These are phyloP conservation scores for Ajuga chamaepitys DNA, from an alignment of 257 asterid species.

Conservation along the genomic window DNA sequence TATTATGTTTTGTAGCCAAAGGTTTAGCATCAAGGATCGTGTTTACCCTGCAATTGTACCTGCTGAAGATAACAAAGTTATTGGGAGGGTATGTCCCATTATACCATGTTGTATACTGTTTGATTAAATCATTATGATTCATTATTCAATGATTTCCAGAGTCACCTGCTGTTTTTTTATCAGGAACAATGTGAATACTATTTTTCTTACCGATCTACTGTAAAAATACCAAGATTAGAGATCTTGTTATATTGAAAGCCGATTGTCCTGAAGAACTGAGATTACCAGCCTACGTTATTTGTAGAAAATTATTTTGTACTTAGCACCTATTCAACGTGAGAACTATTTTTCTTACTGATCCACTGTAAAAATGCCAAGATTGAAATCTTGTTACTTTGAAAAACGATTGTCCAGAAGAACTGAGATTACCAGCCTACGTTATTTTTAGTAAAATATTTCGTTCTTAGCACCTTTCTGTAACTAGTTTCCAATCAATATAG, in stretches of 20 bases:
- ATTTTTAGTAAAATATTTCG: background rate
- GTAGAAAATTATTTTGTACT: too few relatives aligned
- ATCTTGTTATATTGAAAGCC: background rate
- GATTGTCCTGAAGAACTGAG: background rate
- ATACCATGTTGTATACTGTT: background rate
- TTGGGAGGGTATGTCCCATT: conserved; percentile 51
- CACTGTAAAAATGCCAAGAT: background rate
- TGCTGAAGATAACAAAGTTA: conserved; percentile 44
- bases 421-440: background rate
- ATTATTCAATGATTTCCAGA: background rate
- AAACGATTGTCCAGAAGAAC: background rate
- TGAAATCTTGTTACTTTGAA: background rate
- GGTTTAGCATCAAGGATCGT: conserved; percentile 73
- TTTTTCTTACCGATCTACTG: too few relatives aligned
- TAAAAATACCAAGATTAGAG: background rate
- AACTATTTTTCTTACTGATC: background rate
- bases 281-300: too few relatives aligned
- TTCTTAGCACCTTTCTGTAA: background rate
- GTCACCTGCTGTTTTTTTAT: background rate
- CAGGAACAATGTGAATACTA: background rate
- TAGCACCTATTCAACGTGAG: too few relatives aligned
- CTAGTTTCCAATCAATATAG: conserved; percentile 28
- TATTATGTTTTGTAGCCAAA: conserved; percentile 42
- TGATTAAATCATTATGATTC: background rate
- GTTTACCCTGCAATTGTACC: conserved; percentile 89